phyloP scores from a whole-genome alignment of 2,329 filamentous ascomycete species.

The Fusarium sp. region DNA sequence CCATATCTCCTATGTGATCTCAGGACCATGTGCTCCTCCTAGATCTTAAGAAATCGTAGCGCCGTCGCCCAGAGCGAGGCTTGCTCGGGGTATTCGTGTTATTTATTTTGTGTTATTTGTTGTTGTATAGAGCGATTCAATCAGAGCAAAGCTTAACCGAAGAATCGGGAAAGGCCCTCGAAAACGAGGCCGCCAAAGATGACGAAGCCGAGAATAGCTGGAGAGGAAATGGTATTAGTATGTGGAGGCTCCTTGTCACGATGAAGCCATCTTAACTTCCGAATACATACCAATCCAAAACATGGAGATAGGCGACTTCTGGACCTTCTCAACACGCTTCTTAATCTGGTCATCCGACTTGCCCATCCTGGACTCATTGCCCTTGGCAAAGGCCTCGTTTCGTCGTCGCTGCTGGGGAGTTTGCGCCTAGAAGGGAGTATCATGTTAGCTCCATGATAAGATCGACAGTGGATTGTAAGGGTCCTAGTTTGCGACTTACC shows the following conservation, averaged over 20 bases:
- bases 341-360: constrained; percentile 76
- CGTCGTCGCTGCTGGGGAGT: constrained; percentile 85
- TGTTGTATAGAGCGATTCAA: constrained; percentile 3
- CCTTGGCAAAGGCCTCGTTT: constrained; percentile 82
- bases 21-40: constrained; percentile 8
- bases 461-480: constrained; percentile 22
- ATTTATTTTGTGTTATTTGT: constrained; percentile 16
- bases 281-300: constrained; percentile 70
- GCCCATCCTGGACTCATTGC: constrained; percentile 80
- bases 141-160: constrained; percentile 50
- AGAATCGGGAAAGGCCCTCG: constrained; percentile 68
- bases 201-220: constrained; percentile 70
- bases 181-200: constrained; percentile 72
- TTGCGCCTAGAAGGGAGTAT: constrained; percentile 72
- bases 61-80: constrained; percentile 7
- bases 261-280: not conserved
- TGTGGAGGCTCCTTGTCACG: not conserved
- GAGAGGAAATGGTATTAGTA: constrained; percentile 13
- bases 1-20: constrained; percentile 14
- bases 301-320: constrained; percentile 73
- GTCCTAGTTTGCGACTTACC: constrained; percentile 26
- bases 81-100: constrained; percentile 20
- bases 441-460: constrained; percentile 40
- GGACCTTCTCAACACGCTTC: constrained; percentile 68
- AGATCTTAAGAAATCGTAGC: constrained; percentile 10